These are phyloP conservation scores for Helicostylum pulchrum DNA, from an alignment of 192 early-diverging fungal species.

Conservation along the genomic window DNA sequence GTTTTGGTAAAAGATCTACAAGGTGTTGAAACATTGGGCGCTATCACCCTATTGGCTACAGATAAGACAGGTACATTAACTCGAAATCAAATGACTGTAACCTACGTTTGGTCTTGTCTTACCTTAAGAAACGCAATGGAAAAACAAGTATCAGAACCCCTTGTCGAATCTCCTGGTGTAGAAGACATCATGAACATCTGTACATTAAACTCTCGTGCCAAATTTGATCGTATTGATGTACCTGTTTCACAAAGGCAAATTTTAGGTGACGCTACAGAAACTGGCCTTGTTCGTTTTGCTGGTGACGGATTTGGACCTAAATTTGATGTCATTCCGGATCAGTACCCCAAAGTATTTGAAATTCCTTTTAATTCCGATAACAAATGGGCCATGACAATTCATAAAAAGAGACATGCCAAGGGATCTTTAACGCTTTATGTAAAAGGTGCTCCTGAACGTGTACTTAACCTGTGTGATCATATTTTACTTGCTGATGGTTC, in stretches of 20 bases:
- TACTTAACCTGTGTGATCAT: constrained; percentile 77
- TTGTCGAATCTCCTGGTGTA: constrained; percentile 54
- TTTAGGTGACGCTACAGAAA: constrained; percentile 93
- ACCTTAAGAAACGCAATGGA: constrained; percentile 60
- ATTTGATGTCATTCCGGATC: constrained; percentile 68
- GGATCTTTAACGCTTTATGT: constrained; percentile 78
- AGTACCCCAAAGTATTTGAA: constrained; percentile 88
- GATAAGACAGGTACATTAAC: constrained; percentile 98
- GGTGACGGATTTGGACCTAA: constrained; percentile 58
- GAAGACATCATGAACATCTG: constrained; percentile 78
- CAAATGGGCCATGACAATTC: constrained; percentile 94
- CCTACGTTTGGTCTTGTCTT: constrained; percentile 83
- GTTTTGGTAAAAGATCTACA: constrained; percentile 95
- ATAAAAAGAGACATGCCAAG: constrained; percentile 65
- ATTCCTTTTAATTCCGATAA: constrained; percentile 94
- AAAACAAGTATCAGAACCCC: constrained; percentile 30
- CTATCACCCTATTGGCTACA: constrained; percentile 93
- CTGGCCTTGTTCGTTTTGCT: constrained; percentile 84
- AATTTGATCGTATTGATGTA: constrained; percentile 88
- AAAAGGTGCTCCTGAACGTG: constrained; percentile 95
- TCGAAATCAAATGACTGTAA: constrained; percentile 94
- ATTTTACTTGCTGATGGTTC: constrained; percentile 58
- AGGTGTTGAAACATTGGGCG: constrained; percentile 95
- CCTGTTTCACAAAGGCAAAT: constrained; percentile 80
- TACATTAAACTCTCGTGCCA: constrained; percentile 80